Conservation (phyloP, 345 rosid species). For the Salix viminalis region DNA sequence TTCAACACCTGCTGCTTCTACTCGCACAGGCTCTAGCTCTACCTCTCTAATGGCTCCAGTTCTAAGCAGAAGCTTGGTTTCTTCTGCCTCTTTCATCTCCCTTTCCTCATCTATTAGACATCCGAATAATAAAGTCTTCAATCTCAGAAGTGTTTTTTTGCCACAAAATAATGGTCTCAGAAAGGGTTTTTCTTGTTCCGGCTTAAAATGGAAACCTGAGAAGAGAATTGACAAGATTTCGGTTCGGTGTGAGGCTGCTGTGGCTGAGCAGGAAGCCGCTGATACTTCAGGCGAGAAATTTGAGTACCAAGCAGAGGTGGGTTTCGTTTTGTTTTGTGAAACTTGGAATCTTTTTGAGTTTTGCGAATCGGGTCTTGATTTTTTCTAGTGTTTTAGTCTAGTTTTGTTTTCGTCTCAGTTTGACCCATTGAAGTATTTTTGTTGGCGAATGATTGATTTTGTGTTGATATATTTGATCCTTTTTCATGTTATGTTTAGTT, state of each 20-base stretch:
- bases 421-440: not conserved
- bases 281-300: constrained; percentile 82
- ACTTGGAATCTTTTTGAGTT: not conserved
- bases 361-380: too few species aligned
- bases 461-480: not conserved
- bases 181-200: constrained; percentile 44
- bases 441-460: not conserved
- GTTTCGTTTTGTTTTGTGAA: constrained; percentile 18
- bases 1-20: too few species aligned
- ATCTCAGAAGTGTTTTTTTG: constrained; percentile 40
- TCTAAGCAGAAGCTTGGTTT: constrained; percentile 53
- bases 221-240: constrained; percentile 45
- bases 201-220: constrained; percentile 55
- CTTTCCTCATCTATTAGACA: constrained; percentile 42
- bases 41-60: constrained; percentile 59
- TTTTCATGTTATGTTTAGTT: not conserved
- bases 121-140: constrained; percentile 23
- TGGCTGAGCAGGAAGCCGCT: constrained; percentile 78
- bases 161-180: constrained; percentile 37
- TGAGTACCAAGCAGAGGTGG: constrained; percentile 98
- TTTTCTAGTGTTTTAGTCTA: not conserved
- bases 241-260: constrained; percentile 67
- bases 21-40: not conserved
- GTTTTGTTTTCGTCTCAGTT: not conserved
- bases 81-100: constrained; percentile 38